phyloP scores from a whole-genome alignment of 2,329 filamentous ascomycete genomes.

The Trichophyton simii region DNA sequence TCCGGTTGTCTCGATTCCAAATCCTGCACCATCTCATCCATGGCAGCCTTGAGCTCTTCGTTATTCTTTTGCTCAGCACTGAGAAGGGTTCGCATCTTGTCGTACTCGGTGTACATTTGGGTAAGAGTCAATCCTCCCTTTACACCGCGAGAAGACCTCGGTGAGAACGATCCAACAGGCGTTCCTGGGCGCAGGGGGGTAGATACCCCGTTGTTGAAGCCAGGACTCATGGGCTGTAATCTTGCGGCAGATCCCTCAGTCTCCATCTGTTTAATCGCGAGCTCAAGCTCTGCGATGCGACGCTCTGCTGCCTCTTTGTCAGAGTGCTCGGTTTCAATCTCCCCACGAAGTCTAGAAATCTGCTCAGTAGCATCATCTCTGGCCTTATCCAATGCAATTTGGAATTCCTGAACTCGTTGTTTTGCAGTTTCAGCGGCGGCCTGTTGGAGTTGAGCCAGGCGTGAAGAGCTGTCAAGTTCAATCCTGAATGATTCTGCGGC shows the following conservation, averaged over 20 bases:
- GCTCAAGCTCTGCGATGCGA: conserved; percentile 53
- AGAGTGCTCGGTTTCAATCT: conserved; percentile 44
- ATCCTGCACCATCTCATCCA: conserved; percentile 76
- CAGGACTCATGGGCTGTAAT: conserved; percentile 41
- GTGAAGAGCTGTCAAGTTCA: conserved; percentile 67
- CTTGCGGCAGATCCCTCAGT: conserved; percentile 35
- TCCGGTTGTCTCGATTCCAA: conserved; percentile 80
- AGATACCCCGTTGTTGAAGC: conserved; percentile 39
- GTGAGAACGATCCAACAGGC: conserved; percentile 39
- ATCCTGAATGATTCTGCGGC: conserved; percentile 78
- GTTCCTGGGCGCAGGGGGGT: conserved; percentile 41
- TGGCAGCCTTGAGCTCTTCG: conserved; percentile 58
- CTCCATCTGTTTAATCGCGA: conserved; percentile 48
- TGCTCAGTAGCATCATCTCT: conserved; percentile 52
- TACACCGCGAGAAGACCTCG: conserved; percentile 38
- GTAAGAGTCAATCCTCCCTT: conserved; percentile 47
- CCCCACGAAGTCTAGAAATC: conserved; percentile 41
- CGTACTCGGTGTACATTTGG: conserved; percentile 51
- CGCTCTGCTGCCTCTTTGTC: conserved; percentile 51
- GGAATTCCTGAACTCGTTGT: conserved; percentile 47
- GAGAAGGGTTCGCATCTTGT: conserved; percentile 53
- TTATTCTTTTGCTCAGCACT: conserved; percentile 61
- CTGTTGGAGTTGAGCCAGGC: conserved; percentile 62
- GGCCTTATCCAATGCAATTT: conserved; percentile 43
- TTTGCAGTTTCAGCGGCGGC: conserved; percentile 48